phyloP scores from a whole-genome alignment of 1,284 basidiomycete genomes.

The Neolentinus lepideus region DNA sequence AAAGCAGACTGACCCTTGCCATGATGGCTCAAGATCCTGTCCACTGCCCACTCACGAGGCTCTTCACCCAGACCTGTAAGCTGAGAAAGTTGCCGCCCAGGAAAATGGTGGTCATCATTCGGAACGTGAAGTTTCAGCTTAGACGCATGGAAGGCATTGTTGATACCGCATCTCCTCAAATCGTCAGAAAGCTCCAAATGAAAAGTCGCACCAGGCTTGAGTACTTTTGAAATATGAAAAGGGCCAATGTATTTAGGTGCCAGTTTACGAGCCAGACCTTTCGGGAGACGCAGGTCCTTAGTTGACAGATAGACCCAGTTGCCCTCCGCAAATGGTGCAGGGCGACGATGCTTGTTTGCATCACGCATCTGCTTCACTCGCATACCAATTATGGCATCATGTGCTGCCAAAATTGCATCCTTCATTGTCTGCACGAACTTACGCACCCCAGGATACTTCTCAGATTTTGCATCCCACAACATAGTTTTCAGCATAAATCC shows the following conservation, averaged over 20 bases:
- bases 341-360: conserved; percentile 12
- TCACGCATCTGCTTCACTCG: conserved; percentile 10
- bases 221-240: conserved; percentile 7
- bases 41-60: conserved; percentile 17
- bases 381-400: conserved; percentile 18
- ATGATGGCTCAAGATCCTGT: conserved; percentile 17
- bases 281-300: conserved; percentile 19
- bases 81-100: conserved; percentile 14
- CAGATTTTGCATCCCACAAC: conserved; percentile 3
- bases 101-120: conserved; percentile 13
- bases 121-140: conserved; percentile 7
- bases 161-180: conserved; percentile 6
- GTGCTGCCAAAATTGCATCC: conserved; percentile 10
- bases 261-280: conserved; percentile 16
- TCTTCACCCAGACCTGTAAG: conserved; percentile 7
- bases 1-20: conserved; percentile 13
- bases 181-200: conserved; percentile 4
- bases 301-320: conserved; percentile 26
- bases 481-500: conserved; percentile 8
- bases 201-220: not conserved
- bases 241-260: conserved; percentile 21
- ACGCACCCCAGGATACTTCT: conserved; percentile 13
- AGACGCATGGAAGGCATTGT: conserved; percentile 9
- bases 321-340: conserved; percentile 8
- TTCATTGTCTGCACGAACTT: conserved; percentile 10